phyloP scores from a whole-genome alignment of 257 asterid genomes.

The Nicotiana obtusifolia region DNA sequence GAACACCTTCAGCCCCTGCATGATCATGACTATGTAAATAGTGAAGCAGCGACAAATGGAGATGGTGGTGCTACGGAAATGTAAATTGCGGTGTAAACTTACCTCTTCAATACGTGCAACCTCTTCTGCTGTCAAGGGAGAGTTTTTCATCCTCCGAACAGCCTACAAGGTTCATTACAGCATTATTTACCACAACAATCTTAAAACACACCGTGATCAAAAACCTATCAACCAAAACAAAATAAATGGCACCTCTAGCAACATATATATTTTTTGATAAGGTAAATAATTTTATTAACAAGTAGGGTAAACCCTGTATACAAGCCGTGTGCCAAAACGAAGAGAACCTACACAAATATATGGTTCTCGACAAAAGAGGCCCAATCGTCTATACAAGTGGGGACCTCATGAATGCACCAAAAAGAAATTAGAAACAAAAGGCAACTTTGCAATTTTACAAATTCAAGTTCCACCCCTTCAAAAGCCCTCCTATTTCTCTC shows the following conservation, averaged over 20 bases:
- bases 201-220: not conserved
- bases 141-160: constrained; percentile 79
- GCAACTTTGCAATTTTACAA: too few relatives aligned
- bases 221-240: not conserved
- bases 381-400: too few relatives aligned
- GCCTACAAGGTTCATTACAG: constrained; percentile 46
- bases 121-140: constrained; percentile 86
- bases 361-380: too few relatives aligned
- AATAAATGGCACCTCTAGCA: not conserved
- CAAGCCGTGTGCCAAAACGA: too few relatives aligned
- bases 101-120: constrained; percentile 73
- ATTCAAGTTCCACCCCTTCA: too few relatives aligned
- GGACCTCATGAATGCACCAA: too few relatives aligned
- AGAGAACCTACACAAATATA: too few relatives aligned
- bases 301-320: too few relatives aligned
- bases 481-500: too few relatives aligned
- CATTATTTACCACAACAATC: not conserved
- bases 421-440: too few relatives aligned
- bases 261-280: not conserved
- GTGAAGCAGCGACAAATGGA: constrained; percentile 9
- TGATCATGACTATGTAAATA: constrained; percentile 18
- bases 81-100: constrained; percentile 15
- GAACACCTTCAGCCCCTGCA: constrained; percentile 80
- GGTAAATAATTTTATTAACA: too few relatives aligned
- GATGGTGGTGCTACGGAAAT: not conserved